Evolutionary conservation across 2,329 filamentous ascomycete species (phyloP).

Genomic region (Fusarium mexicanum): DNA sequence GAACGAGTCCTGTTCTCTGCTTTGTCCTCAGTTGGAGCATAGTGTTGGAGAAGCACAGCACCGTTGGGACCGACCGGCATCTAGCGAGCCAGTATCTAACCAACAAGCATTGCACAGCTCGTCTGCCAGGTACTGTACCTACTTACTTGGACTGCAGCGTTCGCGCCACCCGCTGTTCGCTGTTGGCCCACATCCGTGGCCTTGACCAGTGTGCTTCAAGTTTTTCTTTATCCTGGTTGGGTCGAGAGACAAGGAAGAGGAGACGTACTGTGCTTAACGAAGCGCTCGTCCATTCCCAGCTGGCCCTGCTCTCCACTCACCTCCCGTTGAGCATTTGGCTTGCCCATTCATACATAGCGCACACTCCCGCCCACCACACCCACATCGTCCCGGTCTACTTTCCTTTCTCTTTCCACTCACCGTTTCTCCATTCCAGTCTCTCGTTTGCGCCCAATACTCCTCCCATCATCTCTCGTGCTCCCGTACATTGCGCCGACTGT

Average conservation of each 20-base stretch:
- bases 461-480: slow-evolving; percentile 33
- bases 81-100: slow-evolving; percentile 7
- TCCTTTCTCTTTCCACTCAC: slow-evolving; percentile 44
- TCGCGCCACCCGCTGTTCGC: slow-evolving; percentile 45
- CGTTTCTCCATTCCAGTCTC: slow-evolving; percentile 48
- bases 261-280: slow-evolving; percentile 14
- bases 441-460: slow-evolving; percentile 45
- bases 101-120: slow-evolving; percentile 26
- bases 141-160: slow-evolving; percentile 38
- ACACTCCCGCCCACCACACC: slow-evolving; percentile 41
- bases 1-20: slow-evolving; percentile 9
- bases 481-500: slow-evolving; percentile 33
- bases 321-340: slow-evolving; percentile 23
- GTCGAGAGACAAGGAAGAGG: slow-evolving; percentile 13
- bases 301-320: slow-evolving; percentile 24
- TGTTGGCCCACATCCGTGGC: slow-evolving; percentile 37
- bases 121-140: slow-evolving; percentile 33
- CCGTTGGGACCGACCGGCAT: slow-evolving; percentile 12
- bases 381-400: slow-evolving; percentile 36
- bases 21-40: not conserved
- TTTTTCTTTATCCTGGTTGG: slow-evolving; percentile 11
- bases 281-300: slow-evolving; percentile 20
- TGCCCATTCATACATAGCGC: slow-evolving; percentile 38
- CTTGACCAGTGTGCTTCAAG: slow-evolving; percentile 30
- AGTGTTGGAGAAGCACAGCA: slow-evolving; percentile 19